phyloP scores from a whole-genome alignment of 1,284 basidiomycete genomes.

The Austroboletus olivaceoglutinosus region DNA sequence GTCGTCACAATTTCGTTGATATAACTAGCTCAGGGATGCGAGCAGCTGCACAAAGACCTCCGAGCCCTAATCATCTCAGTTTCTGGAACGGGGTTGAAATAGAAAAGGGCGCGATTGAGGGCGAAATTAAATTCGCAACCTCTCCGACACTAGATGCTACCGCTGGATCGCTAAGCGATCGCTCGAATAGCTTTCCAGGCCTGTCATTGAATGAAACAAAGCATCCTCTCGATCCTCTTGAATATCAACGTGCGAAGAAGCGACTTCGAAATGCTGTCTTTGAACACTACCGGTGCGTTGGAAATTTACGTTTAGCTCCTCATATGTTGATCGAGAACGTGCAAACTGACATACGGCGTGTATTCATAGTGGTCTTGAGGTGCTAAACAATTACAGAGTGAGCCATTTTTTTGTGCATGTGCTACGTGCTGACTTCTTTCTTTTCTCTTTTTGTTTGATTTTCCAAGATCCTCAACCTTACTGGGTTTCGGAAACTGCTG shows the following conservation, averaged over 20 bases:
- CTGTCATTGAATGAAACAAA: not conserved
- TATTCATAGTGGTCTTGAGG: slow-evolving; percentile 59
- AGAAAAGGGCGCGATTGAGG: not conserved
- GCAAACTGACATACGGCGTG: slow-evolving; percentile 14
- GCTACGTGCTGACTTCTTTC: slow-evolving; percentile 16
- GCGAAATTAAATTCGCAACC: not conserved
- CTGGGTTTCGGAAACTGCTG: slow-evolving; percentile 87
- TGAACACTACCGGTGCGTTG: slow-evolving; percentile 77
- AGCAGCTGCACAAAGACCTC: not conserved
- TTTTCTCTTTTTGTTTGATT: not conserved
- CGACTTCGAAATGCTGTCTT: slow-evolving; percentile 78
- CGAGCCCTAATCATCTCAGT: not conserved
- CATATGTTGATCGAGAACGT: too few species aligned
- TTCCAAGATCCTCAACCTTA: slow-evolving; percentile 78
- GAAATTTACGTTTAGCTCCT: too few species aligned
- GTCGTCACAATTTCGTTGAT: not conserved
- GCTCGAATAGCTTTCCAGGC: not conserved
- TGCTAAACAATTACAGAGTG: slow-evolving; percentile 85
- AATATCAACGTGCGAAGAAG: slow-evolving; percentile 81
- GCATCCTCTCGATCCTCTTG: slow-evolving; percentile 59
- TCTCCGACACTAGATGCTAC: not conserved
- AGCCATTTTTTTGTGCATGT: slow-evolving; percentile 20
- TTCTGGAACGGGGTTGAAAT: not conserved
- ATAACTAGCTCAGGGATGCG: not conserved
- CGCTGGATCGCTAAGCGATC: not conserved